Conservation (phyloP, 768 basidiomycete genomes). For the Amanita subjunquillea region DNA sequence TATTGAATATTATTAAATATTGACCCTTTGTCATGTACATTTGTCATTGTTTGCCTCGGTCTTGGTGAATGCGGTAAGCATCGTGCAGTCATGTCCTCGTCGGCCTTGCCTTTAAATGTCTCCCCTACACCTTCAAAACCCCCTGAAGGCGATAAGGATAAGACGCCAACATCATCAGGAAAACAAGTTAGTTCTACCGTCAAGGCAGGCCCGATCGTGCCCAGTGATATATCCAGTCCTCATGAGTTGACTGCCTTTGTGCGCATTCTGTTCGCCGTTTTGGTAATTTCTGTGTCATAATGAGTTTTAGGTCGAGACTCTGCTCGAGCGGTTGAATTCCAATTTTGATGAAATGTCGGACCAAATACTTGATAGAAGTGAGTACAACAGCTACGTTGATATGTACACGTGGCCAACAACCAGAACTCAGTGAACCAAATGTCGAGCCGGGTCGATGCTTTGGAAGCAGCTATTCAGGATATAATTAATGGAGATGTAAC, state of each 20-base stretch:
- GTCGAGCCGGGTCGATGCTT: constrained; percentile 82
- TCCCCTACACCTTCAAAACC: constrained; percentile 45
- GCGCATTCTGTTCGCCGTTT: constrained; percentile 21
- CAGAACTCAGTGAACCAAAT: constrained; percentile 73
- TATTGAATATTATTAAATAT: too few species aligned
- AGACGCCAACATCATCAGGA: constrained; percentile 36
- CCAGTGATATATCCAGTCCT: constrained; percentile 76
- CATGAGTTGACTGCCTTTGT: constrained; percentile 94
- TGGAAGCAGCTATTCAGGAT: constrained; percentile 87
- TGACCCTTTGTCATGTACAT: background rate
- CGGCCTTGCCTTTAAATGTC: constrained; percentile 61
- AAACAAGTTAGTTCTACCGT: constrained; percentile 24
- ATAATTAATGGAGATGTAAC: constrained; percentile 74
- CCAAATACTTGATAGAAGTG: constrained; percentile 80
- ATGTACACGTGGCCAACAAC: background rate
- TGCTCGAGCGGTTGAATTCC: constrained; percentile 79
- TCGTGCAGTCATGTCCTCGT: constrained; percentile 25
- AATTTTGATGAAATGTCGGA: constrained; percentile 92
- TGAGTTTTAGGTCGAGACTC: constrained; percentile 63
- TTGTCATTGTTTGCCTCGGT: constrained; percentile 12
- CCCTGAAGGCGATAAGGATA: constrained; percentile 33
- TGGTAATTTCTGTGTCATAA: constrained; percentile 1
- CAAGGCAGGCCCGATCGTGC: constrained; percentile 29
- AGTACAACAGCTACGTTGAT: constrained; percentile 18
- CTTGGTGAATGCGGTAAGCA: background rate